Percentiles rank a stretch among this genome's conserved stretches.
Evolutionary conservation across 1,139 yeast genomes (phyloP).

Genomic region (Geotrichum fermentans): DNA sequence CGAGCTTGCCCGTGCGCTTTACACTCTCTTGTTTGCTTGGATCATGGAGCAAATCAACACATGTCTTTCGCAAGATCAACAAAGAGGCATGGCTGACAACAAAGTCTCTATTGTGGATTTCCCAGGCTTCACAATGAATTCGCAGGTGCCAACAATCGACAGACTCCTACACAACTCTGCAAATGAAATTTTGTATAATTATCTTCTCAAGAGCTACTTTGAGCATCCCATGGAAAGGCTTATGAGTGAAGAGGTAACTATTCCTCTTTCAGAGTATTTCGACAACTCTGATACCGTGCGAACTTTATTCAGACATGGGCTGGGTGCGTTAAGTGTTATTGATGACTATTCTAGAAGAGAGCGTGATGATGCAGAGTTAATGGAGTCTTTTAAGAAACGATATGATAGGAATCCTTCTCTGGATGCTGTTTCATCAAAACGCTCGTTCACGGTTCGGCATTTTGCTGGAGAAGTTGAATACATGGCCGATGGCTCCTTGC

Average conservation of each 20-base stretch:
- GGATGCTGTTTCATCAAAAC: slow-evolving; percentile 30
- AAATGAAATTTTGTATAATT: slow-evolving; percentile 41
- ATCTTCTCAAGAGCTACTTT: slow-evolving; percentile 37
- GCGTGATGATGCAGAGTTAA: slow-evolving; percentile 34
- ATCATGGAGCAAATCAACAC: slow-evolving; percentile 39
- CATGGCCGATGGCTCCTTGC: slow-evolving; percentile 32
- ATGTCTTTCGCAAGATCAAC: slow-evolving; percentile 34
- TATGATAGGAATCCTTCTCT: slow-evolving; percentile 35
- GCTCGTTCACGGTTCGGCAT: slow-evolving; percentile 39
- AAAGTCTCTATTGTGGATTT: slow-evolving; percentile 41
- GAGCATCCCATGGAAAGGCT: slow-evolving; percentile 39
- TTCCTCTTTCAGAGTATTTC: slow-evolving; percentile 38
- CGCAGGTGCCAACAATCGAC: slow-evolving; percentile 38
- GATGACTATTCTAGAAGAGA: slow-evolving; percentile 41
- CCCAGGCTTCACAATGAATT: slow-evolving; percentile 41
- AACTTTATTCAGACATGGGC: slow-evolving; percentile 36
- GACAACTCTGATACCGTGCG: slow-evolving; percentile 42
- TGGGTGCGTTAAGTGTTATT: slow-evolving; percentile 39
- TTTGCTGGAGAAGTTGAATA: slow-evolving; percentile 43
- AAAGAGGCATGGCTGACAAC: slow-evolving; percentile 25
- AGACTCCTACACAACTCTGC: slow-evolving; percentile 42
- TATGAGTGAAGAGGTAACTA: slow-evolving; percentile 39
- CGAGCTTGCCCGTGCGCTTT: slow-evolving; percentile 41
- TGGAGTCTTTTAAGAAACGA: slow-evolving; percentile 35
- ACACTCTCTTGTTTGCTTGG: slow-evolving; percentile 41